Base-by-base conservation (phyloP, 2,329 filamentous ascomycete genomes). In the Penicillium sp. region DNA sequence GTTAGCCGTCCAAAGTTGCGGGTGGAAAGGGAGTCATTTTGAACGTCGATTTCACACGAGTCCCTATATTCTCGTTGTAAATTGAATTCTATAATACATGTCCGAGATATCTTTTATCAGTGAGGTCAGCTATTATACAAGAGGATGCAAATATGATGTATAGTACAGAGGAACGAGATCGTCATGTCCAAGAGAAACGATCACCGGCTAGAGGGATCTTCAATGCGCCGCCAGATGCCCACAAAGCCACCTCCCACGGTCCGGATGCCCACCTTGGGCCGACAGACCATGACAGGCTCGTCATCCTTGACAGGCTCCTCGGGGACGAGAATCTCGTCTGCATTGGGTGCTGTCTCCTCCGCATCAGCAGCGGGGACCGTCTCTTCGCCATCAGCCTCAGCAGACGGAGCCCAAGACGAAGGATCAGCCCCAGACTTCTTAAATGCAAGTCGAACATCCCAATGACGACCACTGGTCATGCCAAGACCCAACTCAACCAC, bases 191-290 rank as follows among this genome's bases (percentile, higher is more conserved):
- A 30, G 26, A 19, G 37, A 57, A 28, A 28, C 28, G 50, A 50
- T 64, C 58, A 70, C 38, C 56, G 59, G 19, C 50, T 28, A 54
- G 47, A 40, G 3, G 35, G 62, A 66, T 76, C 72, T 65, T 78
- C 77, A 19, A 78, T 79, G 57, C 78, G 79, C 59, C 76, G 77
- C 78, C 79, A 85, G 35, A 85, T 68, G 1, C 79, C 83, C 54
- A 85, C 73, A 65, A 86, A 85, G 2, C 83, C 83, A 47, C 83
- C 83, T 13, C 82, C 83, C 8, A 78, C 71, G 44, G 82, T 77
- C 53, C 76, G 74, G 9, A 76, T 65, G 9, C 83, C 83, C 57
- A 83, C 82, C 65, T 82, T 84, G 2, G 83, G 84, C 58, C 83
- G 77, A 63, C 83, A 85, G n/a, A 86, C 76, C 66, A 84, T 78